Percentiles rank a stretch among this genome's conserved stretches.
Evolutionary conservation across 805 yeast species (phyloP).

Genomic region (Dipodascopsis uninucleata): DNA sequence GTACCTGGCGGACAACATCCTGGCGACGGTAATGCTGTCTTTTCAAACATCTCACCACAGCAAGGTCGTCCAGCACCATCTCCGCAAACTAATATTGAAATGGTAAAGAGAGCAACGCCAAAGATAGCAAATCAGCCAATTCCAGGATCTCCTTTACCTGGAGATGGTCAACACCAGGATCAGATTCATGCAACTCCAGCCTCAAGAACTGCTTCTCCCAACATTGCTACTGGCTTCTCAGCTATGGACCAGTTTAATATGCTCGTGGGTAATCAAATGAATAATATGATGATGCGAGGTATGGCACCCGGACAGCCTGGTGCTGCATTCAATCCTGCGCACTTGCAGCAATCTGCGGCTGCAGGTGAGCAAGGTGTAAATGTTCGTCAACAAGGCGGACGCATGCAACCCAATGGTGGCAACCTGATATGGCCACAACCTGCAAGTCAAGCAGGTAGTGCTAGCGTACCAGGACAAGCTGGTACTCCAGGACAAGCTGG

Average conservation of each 20-base stretch:
- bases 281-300: constrained; percentile 24
- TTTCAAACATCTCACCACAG: constrained; percentile 19
- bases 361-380: constrained; percentile 6
- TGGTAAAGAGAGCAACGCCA: constrained; percentile 33
- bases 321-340: constrained; percentile 4
- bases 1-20: constrained; percentile 38
- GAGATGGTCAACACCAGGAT: constrained; percentile 8
- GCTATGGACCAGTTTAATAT: constrained; percentile 35
- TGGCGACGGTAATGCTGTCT: constrained; percentile 11
- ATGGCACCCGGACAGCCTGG: constrained; percentile 14
- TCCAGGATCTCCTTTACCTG: constrained; percentile 23
- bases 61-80: constrained; percentile 17
- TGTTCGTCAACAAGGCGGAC: constrained; percentile 9
- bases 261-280: constrained; percentile 30
- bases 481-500: background rate
- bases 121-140: constrained; percentile 31
- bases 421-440: constrained; percentile 18
- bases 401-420: constrained; percentile 9
- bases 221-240: constrained; percentile 28
- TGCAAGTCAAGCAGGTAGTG: constrained; percentile 1
- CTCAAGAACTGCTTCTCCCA: constrained; percentile 35
- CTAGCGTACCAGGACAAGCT: background rate
- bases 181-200: constrained; percentile 14
- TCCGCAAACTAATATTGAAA: constrained; percentile 24
- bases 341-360: constrained; percentile 16